Evolutionary conservation across 805 yeast species (phyloP).

Genomic region (Saccharomyces mikatae): DNA sequence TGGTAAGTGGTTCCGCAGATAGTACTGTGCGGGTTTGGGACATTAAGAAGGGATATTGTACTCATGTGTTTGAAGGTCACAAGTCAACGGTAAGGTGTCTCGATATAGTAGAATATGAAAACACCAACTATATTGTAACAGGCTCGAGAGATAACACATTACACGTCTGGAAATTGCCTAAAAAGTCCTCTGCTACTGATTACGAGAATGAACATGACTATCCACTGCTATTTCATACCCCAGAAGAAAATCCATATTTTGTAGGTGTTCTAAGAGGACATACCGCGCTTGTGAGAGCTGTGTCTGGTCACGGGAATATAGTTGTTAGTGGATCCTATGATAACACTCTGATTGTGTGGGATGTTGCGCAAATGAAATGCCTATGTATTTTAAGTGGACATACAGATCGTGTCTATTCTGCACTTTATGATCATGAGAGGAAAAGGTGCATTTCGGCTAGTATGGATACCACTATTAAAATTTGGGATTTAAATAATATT

Average conservation of each 20-base stretch:
- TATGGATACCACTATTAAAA: conserved; percentile 77
- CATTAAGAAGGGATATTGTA: conserved; percentile 71
- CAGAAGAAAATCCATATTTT: conserved; percentile 48
- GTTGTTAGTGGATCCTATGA: conserved; percentile 89
- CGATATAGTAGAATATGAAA: conserved; percentile 66
- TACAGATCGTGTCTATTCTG: conserved; percentile 79
- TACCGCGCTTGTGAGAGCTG: conserved; percentile 73
- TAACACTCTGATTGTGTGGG: conserved; percentile 88
- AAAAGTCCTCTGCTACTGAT: conserved; percentile 5
- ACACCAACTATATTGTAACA: conserved; percentile 66
- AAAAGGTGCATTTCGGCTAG: conserved; percentile 85
- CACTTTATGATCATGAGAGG: conserved; percentile 67
- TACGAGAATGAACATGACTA: conserved; percentile 20
- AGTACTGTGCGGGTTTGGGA: conserved; percentile 88
- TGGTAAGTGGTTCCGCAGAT: conserved; percentile 92
- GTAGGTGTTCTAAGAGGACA: conserved; percentile 68
- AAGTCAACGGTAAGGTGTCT: conserved; percentile 88
- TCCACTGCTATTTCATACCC: conserved; percentile 70
- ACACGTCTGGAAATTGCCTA: conserved; percentile 79
- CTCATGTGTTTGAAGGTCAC: conserved; percentile 87
- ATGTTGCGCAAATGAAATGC: conserved; percentile 64
- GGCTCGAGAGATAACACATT: conserved; percentile 83
- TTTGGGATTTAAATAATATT: conserved; percentile 87
- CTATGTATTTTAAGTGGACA: conserved; percentile 74
- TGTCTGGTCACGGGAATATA: conserved; percentile 76